These are phyloP conservation scores for Ascosphaera apis DNA, from an alignment of 2,329 filamentous ascomycete genomes.

Conservation along the genomic window DNA sequence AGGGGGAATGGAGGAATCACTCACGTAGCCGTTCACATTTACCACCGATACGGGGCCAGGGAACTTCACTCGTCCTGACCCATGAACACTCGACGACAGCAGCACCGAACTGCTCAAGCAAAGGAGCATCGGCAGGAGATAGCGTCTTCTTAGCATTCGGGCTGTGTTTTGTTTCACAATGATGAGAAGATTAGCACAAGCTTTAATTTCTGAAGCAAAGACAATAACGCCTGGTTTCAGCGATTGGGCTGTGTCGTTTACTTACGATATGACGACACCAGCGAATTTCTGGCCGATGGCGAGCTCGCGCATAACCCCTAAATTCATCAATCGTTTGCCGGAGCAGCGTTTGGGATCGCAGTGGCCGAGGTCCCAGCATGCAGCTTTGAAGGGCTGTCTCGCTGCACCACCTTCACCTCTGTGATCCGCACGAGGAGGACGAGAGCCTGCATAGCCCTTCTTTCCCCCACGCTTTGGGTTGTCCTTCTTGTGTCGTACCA, in stretches of 20 bases:
- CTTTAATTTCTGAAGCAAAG: neutral
- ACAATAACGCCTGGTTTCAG: too few species aligned
- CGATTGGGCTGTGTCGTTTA: too few species aligned
- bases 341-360: constrained; percentile 95
- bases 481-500: constrained; percentile 97
- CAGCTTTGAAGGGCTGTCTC: constrained; percentile 52
- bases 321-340: constrained; percentile 77
- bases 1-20: constrained; percentile 5
- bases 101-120: constrained; percentile 72
- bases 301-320: constrained; percentile 82
- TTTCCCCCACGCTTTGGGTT: constrained; percentile 47
- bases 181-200: constrained; percentile 1
- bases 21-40: constrained; percentile 60
- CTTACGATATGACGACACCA: constrained; percentile 67
- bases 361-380: constrained; percentile 94
- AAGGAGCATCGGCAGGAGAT: constrained; percentile 56
- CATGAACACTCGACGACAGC: constrained; percentile 95
- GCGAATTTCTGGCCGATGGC: constrained; percentile 77
- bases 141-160: constrained; percentile 77
- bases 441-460: constrained; percentile 33
- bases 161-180: too few species aligned
- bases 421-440: constrained; percentile 13
- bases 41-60: constrained; percentile 75
- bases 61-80: constrained; percentile 78
- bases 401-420: constrained; percentile 9